Base-by-base conservation (phyloP, 805 yeast genomes). In the Kuraishia cidri region DNA sequence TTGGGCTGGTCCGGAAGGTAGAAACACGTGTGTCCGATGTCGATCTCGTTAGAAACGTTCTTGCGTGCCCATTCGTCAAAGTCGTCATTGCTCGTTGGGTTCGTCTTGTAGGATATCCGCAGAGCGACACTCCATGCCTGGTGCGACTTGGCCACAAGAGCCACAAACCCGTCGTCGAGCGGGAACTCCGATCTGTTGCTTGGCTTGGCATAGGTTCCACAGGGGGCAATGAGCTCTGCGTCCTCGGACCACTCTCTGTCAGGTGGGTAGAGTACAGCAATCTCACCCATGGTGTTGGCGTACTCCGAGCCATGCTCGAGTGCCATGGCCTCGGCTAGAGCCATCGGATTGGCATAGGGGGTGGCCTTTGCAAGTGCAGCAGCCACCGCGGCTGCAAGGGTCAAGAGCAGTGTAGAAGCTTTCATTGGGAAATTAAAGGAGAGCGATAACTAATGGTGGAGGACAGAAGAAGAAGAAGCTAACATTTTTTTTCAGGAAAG, bases 231-330 rank as follows among this genome's bases (percentile, higher is more conserved):
- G 41, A 60, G 60, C 42, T 65, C 71, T 15, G 54, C 53, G 30
- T 60, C 69, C 30, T 56, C 69, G 16, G 62, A 49, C 72, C 72
- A 65, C 38, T 55, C 63, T 52, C 72, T 60, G 35, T 53, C 62
- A 4, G 43, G 39, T 37, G 72, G 72, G 49, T 57, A 65, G 36
- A 65, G 28, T 45, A 59, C 47, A 30, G 63, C 59, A 20, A 57
- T 51, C 32, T 61, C 64, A 17, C 65, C 65, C 64, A 59, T 59
- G 28, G 55, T 47, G 36, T 52, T 49, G 21, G 62, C 56, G 23
- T 42, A 53, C 31, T 46, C 54, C 11, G 58, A 50, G 27, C 64
- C 64, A 37, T 59, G 64, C n/a, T 45, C 47, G 17, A 60, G 24
- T 44, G 54, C 56, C 26, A 48, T 34, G 25, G 57, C 53, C 40